phyloP scores from a whole-genome alignment of 2,329 filamentous ascomycete species.

The Penicillium sp. region DNA sequence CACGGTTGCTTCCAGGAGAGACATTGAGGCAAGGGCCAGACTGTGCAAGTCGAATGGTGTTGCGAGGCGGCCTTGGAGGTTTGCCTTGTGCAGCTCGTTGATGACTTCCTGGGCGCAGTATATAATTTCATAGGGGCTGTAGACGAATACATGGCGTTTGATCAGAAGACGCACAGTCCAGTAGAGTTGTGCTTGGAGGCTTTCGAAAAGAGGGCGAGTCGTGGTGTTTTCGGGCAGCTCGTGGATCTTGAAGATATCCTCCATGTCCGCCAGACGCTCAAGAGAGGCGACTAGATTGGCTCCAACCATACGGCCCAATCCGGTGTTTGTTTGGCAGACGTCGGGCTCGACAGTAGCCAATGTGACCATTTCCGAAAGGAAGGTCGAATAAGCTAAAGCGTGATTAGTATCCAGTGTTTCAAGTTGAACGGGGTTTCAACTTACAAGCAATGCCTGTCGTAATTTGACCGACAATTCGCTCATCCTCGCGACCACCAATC shows the following conservation, averaged over 20 bases:
- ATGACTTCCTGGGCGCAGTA: slow-evolving; percentile 45
- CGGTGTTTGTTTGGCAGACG: slow-evolving; percentile 41
- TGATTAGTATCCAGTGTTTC: slow-evolving; percentile 8
- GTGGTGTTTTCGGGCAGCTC: slow-evolving; percentile 31
- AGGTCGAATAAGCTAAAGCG: slow-evolving; percentile 40
- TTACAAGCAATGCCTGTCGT: slow-evolving; percentile 44
- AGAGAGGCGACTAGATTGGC: slow-evolving; percentile 42
- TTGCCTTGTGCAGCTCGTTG: slow-evolving; percentile 44
- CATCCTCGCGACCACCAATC: slow-evolving; percentile 44
- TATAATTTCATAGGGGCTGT: slow-evolving; percentile 47
- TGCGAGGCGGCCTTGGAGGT: slow-evolving; percentile 31
- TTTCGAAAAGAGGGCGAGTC: slow-evolving; percentile 37
- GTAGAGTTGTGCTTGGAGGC: slow-evolving; percentile 46
- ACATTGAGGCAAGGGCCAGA: slow-evolving; percentile 46
- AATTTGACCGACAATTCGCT: slow-evolving; percentile 40
- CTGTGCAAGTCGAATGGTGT: slow-evolving; percentile 49
- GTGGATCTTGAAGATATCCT: slow-evolving; percentile 36
- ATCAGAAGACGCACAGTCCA: slow-evolving; percentile 48
- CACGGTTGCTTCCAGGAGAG: slow-evolving; percentile 47
- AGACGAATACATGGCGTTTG: slow-evolving; percentile 48
- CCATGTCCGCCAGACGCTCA: slow-evolving; percentile 43
- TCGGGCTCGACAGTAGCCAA: slow-evolving; percentile 39
- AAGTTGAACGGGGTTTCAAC: slow-evolving; percentile 17
- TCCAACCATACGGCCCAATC: slow-evolving; percentile 41
- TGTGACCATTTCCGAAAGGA: slow-evolving; percentile 41